Conservation (phyloP, 2,329 filamentous ascomycete genomes). For the Chalaropsis thielavioides region DNA sequence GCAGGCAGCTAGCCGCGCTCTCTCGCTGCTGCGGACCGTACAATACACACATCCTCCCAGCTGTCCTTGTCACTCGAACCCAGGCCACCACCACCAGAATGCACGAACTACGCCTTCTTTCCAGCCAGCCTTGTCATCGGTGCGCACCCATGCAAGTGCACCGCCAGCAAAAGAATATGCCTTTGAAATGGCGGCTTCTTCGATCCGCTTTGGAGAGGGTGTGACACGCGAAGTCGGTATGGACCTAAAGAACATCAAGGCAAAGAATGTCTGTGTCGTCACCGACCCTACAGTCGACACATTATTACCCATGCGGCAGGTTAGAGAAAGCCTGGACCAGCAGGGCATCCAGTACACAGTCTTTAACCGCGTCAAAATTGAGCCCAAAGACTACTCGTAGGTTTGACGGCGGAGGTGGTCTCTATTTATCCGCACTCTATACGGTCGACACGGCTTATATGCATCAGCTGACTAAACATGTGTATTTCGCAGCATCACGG, state of each 20-base stretch:
- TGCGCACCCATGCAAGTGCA: constrained; percentile 49
- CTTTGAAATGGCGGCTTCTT: constrained; percentile 95
- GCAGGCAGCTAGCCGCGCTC: constrained; percentile 48
- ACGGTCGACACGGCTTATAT: neutral
- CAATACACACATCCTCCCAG: constrained; percentile 77
- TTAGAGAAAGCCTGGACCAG: constrained; percentile 59
- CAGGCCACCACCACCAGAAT: constrained; percentile 54
- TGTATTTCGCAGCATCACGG: constrained; percentile 49
- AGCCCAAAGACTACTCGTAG: constrained; percentile 87
- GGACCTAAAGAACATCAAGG: constrained; percentile 87
- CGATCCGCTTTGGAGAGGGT: constrained; percentile 85
- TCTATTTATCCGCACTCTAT: neutral
- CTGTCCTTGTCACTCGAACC: constrained; percentile 89
- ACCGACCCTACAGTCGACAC: constrained; percentile 73
- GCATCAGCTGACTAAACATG: neutral
- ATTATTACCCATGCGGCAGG: constrained; percentile 80
- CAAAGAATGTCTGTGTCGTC: constrained; percentile 77
- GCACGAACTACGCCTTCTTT: constrained; percentile 23
- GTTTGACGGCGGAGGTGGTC: constrained; percentile 24
- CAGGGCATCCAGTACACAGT: constrained; percentile 72
- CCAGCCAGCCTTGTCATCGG: neutral
- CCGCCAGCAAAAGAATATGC: constrained; percentile 68
- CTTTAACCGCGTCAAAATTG: constrained; percentile 65
- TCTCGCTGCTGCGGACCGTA: constrained; percentile 69
- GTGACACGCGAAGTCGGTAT: constrained; percentile 93